A percentile compares a stretch with the other conserved stretches of the same genome.
Evolutionary conservation across 208 protist species (phyloP).

Genomic region (Wallacemonas sp.): DNA sequence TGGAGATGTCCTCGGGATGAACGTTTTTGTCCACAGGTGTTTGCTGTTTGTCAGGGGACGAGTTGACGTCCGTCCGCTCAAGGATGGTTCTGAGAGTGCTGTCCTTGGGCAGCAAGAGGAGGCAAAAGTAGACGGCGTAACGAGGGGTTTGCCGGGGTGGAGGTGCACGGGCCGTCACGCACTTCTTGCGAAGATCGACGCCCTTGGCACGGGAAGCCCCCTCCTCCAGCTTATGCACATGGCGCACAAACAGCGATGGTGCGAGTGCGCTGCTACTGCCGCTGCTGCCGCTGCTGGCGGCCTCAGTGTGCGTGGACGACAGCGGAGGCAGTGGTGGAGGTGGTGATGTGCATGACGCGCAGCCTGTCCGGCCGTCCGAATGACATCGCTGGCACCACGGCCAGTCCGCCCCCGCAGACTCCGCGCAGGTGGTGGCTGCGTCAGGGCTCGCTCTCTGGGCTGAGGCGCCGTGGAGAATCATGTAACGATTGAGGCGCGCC

Average conservation of each 20-base stretch:
- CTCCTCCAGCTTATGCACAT: not conserved
- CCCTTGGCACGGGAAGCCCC: too few relatives aligned
- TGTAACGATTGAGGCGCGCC: conserved; percentile 11
- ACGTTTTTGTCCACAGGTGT: too few relatives aligned
- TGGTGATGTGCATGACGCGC: too few relatives aligned
- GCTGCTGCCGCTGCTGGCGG: too few relatives aligned
- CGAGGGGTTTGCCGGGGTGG: not conserved
- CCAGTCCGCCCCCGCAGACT: not conserved
- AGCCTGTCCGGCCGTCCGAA: not conserved
- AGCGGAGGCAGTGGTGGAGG: too few relatives aligned
- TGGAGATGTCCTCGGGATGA: too few relatives aligned
- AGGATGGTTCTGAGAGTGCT: not conserved
- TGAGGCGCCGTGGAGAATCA: conserved; percentile 11
- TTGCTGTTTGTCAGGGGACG: not conserved
- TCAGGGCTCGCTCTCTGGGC: not conserved
- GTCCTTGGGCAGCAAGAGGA: not conserved
- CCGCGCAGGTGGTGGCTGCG: not conserved
- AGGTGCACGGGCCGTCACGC: not conserved
- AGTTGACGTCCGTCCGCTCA: not conserved
- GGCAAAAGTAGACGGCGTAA: conserved; percentile 5
- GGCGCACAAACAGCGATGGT: not conserved
- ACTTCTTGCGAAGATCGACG: not conserved
- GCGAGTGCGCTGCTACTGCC: not conserved
- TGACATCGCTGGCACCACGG: not conserved
- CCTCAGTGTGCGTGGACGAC: too few relatives aligned